Evolutionary conservation across 495 filamentous ascomycete species (phyloP).

Genomic region (Halenospora varia): DNA sequence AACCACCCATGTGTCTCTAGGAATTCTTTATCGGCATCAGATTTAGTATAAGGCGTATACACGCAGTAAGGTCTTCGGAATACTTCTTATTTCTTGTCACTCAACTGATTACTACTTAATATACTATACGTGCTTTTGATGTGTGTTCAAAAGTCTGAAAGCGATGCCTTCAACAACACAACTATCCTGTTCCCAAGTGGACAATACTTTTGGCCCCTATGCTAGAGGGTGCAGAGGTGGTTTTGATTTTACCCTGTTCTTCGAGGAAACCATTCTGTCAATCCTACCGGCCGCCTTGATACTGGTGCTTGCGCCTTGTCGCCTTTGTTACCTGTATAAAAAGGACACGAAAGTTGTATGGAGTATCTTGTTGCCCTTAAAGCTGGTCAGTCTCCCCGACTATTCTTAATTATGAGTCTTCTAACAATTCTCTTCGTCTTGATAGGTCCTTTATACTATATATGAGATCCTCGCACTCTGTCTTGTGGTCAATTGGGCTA

Average conservation of each 20-base stretch:
- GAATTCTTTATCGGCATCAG: background rate
- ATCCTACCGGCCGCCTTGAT: slow-evolving; percentile 37
- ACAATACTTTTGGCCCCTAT: background rate
- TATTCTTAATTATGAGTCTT: background rate
- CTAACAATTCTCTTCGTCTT: background rate
- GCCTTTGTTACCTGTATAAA: slow-evolving; percentile 39
- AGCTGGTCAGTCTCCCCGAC: slow-evolving; percentile 32
- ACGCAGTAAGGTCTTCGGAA: background rate
- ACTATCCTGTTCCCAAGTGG: slow-evolving; percentile 1
- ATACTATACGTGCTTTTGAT: background rate
- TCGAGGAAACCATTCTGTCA: slow-evolving; percentile 46
- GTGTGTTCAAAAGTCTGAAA: background rate
- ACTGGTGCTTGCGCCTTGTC: slow-evolving; percentile 33
- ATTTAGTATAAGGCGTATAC: background rate
- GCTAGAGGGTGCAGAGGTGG: slow-evolving; percentile 4
- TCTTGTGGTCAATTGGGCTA: background rate
- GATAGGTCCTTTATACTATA: background rate
- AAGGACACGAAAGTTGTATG: slow-evolving; percentile 40
- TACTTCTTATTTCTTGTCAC: background rate
- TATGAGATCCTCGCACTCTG: background rate
- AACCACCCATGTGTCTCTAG: background rate
- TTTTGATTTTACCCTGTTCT: slow-evolving; percentile 56
- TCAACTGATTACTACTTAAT: background rate
- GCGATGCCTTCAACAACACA: background rate
- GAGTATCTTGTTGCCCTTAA: slow-evolving; percentile 33